Conservation (phyloP, 768 basidiomycete genomes). For the Rhizopogon salebrosus region DNA sequence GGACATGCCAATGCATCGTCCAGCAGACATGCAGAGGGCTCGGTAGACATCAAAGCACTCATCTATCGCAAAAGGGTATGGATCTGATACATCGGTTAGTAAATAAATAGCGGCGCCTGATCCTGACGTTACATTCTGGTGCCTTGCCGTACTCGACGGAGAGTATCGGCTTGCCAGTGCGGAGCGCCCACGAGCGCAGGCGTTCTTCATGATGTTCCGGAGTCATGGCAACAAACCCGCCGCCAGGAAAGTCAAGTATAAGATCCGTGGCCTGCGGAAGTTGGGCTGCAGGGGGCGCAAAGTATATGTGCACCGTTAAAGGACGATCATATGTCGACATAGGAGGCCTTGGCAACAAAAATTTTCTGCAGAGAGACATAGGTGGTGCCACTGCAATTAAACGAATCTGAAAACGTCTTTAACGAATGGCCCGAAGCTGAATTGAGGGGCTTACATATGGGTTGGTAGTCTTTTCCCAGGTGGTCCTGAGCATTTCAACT, state of each 20-base stretch:
- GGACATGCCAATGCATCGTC: slow-evolving; percentile 80
- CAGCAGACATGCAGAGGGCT: slow-evolving; percentile 74
- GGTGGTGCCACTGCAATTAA: slow-evolving; percentile 48
- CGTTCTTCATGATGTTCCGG: slow-evolving; percentile 97
- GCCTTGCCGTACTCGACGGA: slow-evolving; percentile 95
- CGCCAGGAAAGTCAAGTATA: slow-evolving; percentile 91
- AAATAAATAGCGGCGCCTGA: slow-evolving; percentile 1
- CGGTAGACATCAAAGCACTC: slow-evolving; percentile 91
- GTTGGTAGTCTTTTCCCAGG: slow-evolving; percentile 96
- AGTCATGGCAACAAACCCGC: slow-evolving; percentile 94
- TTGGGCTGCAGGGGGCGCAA: slow-evolving; percentile 59
- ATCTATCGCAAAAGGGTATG: slow-evolving; percentile 94
- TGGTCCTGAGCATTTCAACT: slow-evolving; percentile 90
- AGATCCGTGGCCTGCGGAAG: slow-evolving; percentile 69
- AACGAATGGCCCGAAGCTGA: slow-evolving; percentile 1
- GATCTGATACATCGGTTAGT: slow-evolving; percentile 49
- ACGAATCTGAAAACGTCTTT: slow-evolving; percentile 49
- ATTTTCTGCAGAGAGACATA: slow-evolving; percentile 62
- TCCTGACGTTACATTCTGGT: slow-evolving; percentile 71
- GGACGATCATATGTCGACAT: slow-evolving; percentile 76
- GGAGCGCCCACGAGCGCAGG: slow-evolving; percentile 77
- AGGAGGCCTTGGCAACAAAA: slow-evolving; percentile 79
- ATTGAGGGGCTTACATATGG: slow-evolving; percentile 74
- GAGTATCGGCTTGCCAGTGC: slow-evolving; percentile 74
- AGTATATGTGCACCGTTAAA: slow-evolving; percentile 81